phyloP scores from a whole-genome alignment of 805 yeast genomes.

The Myxozyma kluyveri region DNA sequence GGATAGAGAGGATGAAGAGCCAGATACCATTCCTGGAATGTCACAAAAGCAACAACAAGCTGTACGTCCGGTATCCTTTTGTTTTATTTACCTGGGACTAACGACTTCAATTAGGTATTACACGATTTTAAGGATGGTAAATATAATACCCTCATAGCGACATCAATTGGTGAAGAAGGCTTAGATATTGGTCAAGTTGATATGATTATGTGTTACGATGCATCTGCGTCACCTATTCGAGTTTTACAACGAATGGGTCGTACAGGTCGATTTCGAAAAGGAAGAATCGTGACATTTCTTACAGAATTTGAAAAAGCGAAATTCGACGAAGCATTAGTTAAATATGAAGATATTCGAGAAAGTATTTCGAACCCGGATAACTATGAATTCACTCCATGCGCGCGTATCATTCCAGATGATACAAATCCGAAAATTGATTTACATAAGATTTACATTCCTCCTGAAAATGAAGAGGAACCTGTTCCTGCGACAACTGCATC shows the following conservation, averaged over 20 bases:
- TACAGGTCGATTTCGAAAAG: slow-evolving; percentile 93
- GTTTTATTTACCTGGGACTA: not conserved
- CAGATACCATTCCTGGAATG: slow-evolving; percentile 70
- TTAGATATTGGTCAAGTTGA: slow-evolving; percentile 98
- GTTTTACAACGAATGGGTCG: slow-evolving; percentile 96
- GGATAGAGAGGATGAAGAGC: slow-evolving; percentile 42
- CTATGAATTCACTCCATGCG: slow-evolving; percentile 47
- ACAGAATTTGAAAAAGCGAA: slow-evolving; percentile 75
- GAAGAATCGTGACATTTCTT: slow-evolving; percentile 70
- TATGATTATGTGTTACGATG: slow-evolving; percentile 85
- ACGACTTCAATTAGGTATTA: slow-evolving; percentile 40
- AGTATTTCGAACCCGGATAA: slow-evolving; percentile 44
- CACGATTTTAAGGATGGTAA: slow-evolving; percentile 68
- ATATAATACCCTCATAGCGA: slow-evolving; percentile 83
- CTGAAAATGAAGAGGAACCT: slow-evolving; percentile 52
- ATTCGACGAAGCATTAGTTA: slow-evolving; percentile 79
- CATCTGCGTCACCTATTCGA: slow-evolving; percentile 89
- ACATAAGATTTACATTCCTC: slow-evolving; percentile 61
- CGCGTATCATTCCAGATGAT: slow-evolving; percentile 62
- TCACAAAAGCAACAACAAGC: slow-evolving; percentile 83
- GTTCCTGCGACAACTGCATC: slow-evolving; percentile 9
- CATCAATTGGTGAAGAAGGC: slow-evolving; percentile 98
- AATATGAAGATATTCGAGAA: slow-evolving; percentile 70
- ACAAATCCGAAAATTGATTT: slow-evolving; percentile 57
- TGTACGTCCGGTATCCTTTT: slow-evolving; percentile 36